Percentiles rank a stretch among this genome's conserved stretches.
Conservation (phyloP, 2,329 filamentous ascomycete genomes). For the Penicillium nordicum region DNA sequence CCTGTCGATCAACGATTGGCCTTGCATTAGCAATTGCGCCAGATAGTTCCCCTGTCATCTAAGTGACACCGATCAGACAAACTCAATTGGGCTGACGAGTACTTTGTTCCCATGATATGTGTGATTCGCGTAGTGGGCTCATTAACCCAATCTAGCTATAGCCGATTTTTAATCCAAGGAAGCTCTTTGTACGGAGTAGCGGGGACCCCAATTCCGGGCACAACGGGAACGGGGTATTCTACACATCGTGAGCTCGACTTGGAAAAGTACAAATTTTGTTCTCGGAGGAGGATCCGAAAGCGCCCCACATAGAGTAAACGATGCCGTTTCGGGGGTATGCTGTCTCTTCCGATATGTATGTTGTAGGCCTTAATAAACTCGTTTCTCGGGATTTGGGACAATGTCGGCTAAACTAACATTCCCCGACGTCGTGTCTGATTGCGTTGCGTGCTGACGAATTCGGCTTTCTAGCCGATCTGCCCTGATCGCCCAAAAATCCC, state of each 20-base stretch:
- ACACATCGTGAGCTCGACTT: neutral
- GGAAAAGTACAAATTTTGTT: neutral
- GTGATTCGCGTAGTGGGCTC: neutral
- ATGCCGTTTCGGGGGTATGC: neutral
- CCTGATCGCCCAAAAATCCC: neutral
- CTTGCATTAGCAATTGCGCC: neutral
- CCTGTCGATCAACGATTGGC: conserved; percentile 5
- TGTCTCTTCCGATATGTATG: neutral
- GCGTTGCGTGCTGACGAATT: conserved; percentile 1
- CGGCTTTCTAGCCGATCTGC: conserved; percentile 17
- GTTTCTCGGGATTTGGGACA: neutral
- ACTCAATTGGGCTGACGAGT: neutral
- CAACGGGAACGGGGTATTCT: conserved; percentile 1
- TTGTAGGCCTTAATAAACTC: neutral
- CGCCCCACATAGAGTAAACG: neutral
- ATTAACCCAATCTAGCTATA: neutral
- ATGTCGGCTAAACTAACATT: conserved; percentile 3
- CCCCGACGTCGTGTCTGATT: neutral
- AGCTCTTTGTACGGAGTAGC: neutral
- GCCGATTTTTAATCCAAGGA: neutral
- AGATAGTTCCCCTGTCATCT: neutral
- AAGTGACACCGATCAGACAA: neutral
- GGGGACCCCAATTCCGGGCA: conserved; percentile 1
- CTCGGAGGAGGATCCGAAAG: conserved; percentile 1
- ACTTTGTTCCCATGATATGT: conserved; percentile 1